Base-by-base conservation (phyloP, 495 filamentous ascomycete species). In the Penicillium ochrochloron region DNA sequence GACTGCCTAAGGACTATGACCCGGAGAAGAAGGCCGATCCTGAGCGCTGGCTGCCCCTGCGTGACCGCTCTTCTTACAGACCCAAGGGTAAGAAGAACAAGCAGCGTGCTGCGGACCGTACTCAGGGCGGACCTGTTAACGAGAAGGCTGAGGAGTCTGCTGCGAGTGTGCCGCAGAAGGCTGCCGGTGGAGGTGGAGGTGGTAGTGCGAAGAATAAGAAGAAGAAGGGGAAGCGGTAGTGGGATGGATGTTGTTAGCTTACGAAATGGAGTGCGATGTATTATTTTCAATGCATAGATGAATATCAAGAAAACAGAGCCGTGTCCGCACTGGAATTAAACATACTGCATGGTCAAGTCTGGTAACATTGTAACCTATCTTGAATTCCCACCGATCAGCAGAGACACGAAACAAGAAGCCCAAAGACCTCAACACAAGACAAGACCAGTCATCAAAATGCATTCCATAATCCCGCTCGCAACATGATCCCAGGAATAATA, bases 1-100 rank as follows among this genome's bases (percentile, higher is more conserved):
- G 84, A 46, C 80, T 96, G 56, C 93, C 94, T 21, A 94, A 94
- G 78, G 85, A 92, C 70, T 93, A 88, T 68, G 92, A 88, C 63
- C 75, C 83, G 39, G 84, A 79, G 68, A 97, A 93, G 82, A 86
- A 85, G 50, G 81, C 90, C 7, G 95, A 98, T 70, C 89, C 91
- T 1, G 96, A 99, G 77, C 80, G 95, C 54, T 99, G 95, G 95
- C 76, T 98, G 62, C 94, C 95, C 25, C 79, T 98, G 61, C 85
- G 89, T 54, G 95, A 99, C 70, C 84, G 95, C 17, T 96, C 91
- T 65, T 89, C 85, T 48, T 99, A 97, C 77, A 80, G 89, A 55
- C 94, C 94, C 15, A 96, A 96, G 78, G 93, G 93, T 12, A 89
- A 88, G 75, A 97, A 96, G 83, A 92, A 92, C 12, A 94, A 92